Conservation (phyloP, 1,139 yeast species). For the Suhomyces maxii region DNA sequence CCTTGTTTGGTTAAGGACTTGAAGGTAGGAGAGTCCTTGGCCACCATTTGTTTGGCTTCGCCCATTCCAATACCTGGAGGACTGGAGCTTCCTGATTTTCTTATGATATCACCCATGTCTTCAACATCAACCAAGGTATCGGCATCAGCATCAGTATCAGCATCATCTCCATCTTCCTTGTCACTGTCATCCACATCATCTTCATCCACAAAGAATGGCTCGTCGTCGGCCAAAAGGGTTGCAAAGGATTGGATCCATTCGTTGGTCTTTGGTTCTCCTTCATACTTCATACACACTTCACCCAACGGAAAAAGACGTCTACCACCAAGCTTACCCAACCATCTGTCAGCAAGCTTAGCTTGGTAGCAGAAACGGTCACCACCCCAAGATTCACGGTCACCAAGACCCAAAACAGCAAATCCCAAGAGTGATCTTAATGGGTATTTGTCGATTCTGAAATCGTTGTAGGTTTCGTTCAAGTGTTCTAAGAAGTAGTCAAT, state of each 20-base stretch:
- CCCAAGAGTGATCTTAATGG: constrained; percentile 72
- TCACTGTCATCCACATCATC: constrained; percentile 41
- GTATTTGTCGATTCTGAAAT: constrained; percentile 80
- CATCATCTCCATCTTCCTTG: constrained; percentile 46
- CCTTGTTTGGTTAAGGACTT: constrained; percentile 91
- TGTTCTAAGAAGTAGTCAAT: constrained; percentile 84
- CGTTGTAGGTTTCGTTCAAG: constrained; percentile 76
- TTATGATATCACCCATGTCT: constrained; percentile 71
- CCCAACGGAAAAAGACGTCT: constrained; percentile 84
- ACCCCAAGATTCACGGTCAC: constrained; percentile 82
- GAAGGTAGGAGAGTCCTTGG: constrained; percentile 84
- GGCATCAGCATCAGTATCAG: constrained; percentile 40
- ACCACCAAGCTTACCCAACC: constrained; percentile 81
- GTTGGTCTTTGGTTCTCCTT: constrained; percentile 58
- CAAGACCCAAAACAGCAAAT: constrained; percentile 82
- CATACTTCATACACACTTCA: constrained; percentile 76
- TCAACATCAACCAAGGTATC: constrained; percentile 72
- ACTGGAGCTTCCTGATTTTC: constrained; percentile 26
- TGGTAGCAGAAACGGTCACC: constrained; percentile 85
- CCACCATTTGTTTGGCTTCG: constrained; percentile 80
- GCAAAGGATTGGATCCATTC: constrained; percentile 69
- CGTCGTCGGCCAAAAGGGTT: constrained; percentile 64
- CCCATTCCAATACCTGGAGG: constrained; percentile 15
- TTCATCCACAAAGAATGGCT: constrained; percentile 53
- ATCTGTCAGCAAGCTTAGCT: constrained; percentile 71